Evolutionary conservation across 768 basidiomycete species (phyloP).

Genomic region (Termitomyces sp.): DNA sequence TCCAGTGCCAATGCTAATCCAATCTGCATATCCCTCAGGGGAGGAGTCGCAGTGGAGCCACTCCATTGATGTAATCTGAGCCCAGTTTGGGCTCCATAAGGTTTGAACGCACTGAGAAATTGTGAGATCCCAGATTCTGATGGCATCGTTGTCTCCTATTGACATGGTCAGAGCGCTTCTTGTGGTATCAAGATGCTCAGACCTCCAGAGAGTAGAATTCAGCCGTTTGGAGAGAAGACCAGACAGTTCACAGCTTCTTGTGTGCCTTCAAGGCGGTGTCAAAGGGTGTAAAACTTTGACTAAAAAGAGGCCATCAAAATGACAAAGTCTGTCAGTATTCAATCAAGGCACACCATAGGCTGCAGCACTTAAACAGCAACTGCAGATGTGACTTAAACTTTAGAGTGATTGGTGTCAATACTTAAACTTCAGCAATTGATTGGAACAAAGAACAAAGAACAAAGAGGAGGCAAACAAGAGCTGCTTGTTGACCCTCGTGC

Average conservation of each 20-base stretch:
- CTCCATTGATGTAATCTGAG: neutral
- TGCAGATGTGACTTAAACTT: too few species aligned
- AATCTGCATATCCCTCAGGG: neutral
- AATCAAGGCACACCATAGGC: too few species aligned
- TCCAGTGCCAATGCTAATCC: neutral
- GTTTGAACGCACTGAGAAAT: neutral
- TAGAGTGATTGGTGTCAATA: too few species aligned
- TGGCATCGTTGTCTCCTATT: neutral
- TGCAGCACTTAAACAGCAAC: too few species aligned
- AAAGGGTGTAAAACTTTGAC: neutral
- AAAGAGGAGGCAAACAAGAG: too few species aligned
- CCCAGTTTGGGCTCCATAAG: neutral
- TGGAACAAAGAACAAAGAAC: too few species aligned
- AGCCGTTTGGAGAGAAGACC: neutral
- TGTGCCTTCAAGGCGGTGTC: neutral
- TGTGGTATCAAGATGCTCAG: neutral
- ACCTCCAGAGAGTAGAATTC: neutral
- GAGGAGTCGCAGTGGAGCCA: neutral
- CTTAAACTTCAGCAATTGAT: too few species aligned
- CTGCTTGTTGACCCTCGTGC: too few species aligned
- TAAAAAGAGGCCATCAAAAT: neutral
- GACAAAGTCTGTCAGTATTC: too few species aligned
- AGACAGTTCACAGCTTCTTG: neutral
- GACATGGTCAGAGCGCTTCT: neutral
- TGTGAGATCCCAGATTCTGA: neutral